phyloP scores from a whole-genome alignment of 2,329 filamentous ascomycete species.

The Paramyrothecium sp. region DNA sequence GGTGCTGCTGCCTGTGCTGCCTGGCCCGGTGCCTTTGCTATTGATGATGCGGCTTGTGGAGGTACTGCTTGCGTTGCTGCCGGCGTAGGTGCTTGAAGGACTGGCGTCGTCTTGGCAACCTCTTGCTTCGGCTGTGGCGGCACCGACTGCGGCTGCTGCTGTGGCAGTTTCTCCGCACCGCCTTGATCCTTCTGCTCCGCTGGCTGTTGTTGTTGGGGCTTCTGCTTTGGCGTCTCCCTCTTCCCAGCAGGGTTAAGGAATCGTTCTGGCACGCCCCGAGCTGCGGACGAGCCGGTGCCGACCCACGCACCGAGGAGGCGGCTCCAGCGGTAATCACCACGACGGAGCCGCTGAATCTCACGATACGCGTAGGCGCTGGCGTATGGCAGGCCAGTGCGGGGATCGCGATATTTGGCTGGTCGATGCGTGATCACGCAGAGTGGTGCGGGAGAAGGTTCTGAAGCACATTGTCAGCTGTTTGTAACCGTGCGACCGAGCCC shows the following conservation, averaged over 20 bases:
- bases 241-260: slow-evolving; percentile 52
- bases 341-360: slow-evolving; percentile 72
- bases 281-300: slow-evolving; percentile 63
- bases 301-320: slow-evolving; percentile 79
- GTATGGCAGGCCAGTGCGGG: slow-evolving; percentile 79
- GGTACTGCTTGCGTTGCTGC: slow-evolving; percentile 1
- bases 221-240: slow-evolving; percentile 15
- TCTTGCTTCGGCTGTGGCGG: too few relatives aligned
- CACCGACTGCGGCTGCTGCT: too few relatives aligned
- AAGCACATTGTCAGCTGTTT: neutral
- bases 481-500: neutral
- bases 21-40: too few relatives aligned
- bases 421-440: slow-evolving; percentile 82
- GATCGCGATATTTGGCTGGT: slow-evolving; percentile 80
- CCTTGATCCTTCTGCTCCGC: slow-evolving; percentile 3
- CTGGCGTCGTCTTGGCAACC: neutral
- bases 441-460: slow-evolving; percentile 49
- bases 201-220: neutral
- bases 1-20: slow-evolving; percentile 5
- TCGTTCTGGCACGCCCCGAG: slow-evolving; percentile 75
- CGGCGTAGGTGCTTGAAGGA: neutral
- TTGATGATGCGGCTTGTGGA: too few relatives aligned
- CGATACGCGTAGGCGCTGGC: slow-evolving; percentile 76
- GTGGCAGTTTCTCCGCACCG: neutral
- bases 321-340: slow-evolving; percentile 81